phyloP scores from a whole-genome alignment of 441 rosid genomes.

The Populus hybrid region DNA sequence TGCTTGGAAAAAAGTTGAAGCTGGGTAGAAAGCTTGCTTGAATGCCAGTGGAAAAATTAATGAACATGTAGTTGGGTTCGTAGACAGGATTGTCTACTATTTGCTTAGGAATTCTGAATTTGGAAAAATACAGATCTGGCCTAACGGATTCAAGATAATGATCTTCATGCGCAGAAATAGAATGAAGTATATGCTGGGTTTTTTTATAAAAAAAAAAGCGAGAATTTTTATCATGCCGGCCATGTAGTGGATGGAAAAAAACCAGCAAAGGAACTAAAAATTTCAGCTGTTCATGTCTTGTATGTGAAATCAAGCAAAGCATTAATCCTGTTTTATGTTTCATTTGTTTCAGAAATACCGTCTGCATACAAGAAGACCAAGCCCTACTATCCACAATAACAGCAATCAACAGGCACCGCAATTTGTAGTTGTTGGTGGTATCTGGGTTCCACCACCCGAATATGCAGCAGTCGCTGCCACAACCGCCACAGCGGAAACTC shows the following conservation, averaged over 20 bases:
- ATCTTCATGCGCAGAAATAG: not conserved
- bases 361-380: constrained; percentile 80
- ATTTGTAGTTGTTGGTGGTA: constrained; percentile 81
- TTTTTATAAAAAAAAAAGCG: too few species aligned
- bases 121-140: not conserved
- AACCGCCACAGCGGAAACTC: constrained; percentile 32
- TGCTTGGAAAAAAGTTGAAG: not conserved
- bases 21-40: not conserved
- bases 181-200: too few species aligned
- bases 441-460: constrained; percentile 76
- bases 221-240: too few species aligned
- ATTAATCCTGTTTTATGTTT: not conserved
- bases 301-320: not conserved
- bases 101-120: not conserved
- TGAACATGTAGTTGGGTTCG: not conserved
- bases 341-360: constrained; percentile 70
- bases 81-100: not conserved
- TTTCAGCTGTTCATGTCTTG: not conserved
- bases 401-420: constrained; percentile 60
- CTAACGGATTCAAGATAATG: not conserved
- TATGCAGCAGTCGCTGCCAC: constrained; percentile 38
- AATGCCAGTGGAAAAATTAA: not conserved
- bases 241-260: too few species aligned
- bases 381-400: constrained; percentile 39
- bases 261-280: too few species aligned